Base-by-base conservation (phyloP, 257 asterid species). In the Solanum tarijense region DNA sequence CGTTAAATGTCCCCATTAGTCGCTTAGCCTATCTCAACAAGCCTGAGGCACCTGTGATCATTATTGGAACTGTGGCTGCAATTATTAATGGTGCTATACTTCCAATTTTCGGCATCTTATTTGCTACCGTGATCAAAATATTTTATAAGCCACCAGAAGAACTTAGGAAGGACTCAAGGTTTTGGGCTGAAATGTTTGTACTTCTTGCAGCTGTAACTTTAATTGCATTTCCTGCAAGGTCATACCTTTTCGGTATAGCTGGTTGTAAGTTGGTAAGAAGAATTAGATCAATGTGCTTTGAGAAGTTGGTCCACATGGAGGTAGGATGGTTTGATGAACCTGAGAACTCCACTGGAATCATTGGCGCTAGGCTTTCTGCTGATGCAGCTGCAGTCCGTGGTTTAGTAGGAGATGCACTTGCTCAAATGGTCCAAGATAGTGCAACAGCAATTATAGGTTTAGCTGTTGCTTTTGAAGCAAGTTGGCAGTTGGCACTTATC, bases 291-390 rank as follows among this genome's bases (percentile, higher is more conserved):
- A 91, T 93, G 96, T 95, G 99, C 88, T 96, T 96, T 27, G 92
- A 92, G 93, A 96, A 94, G 90, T 96, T 94, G 90, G 96, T 96
- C 38, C 92, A 89, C 88, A 96, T 96, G 98, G 96, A 95, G 88
- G 95, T 94, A 23, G 93, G 95, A 29, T 96, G 98, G 99, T 96
- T 95, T 38, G 99, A 96, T 52, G 96, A 94, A 87, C 86, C 94
- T 10, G 94, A 90, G 25, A 93, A 96, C 90, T 95, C 98, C 4
- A 93, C 98, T 78, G 99, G 99, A 88, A 92, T 92, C 31, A 93
- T 95, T 9, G 98, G 98, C 3, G 91, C 99, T 9, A 93, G 94
- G 91, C 98, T 96, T 23, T 95, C 99, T 9, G 92, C 98, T 20
- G 99, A 96, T 93, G 98, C 98, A 82, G 94, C 98, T 2, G 88